A percentile compares a stretch with the other conserved stretches of the same genome.
Evolutionary conservation across 2,329 filamentous ascomycete species (phyloP).

Genomic region (Elsinoe ampelina): DNA sequence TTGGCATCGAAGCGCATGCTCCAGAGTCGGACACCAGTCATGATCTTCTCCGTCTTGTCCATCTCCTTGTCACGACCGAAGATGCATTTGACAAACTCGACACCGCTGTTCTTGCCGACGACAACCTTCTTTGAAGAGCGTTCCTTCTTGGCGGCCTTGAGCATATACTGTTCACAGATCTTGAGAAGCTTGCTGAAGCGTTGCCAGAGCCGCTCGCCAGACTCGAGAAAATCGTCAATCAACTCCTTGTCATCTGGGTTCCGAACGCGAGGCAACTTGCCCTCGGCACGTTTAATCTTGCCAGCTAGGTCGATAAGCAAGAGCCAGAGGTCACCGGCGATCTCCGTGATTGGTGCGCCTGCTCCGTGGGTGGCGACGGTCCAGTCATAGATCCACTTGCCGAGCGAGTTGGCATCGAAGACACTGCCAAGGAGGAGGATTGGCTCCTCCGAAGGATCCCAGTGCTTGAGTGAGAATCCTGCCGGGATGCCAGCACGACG

Average conservation of each 20-base stretch:
- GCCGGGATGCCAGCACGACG: conserved; percentile 61
- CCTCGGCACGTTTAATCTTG: conserved; percentile 86
- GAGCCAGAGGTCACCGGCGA: conserved; percentile 92
- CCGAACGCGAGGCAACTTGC: conserved; percentile 63
- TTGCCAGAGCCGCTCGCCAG: conserved; percentile 75
- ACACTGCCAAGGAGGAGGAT: conserved; percentile 92
- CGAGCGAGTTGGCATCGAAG: conserved; percentile 93
- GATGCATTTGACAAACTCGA: conserved; percentile 91
- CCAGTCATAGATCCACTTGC: conserved; percentile 99
- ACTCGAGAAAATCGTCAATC: conserved; percentile 82
- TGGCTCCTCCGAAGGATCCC: conserved; percentile 88
- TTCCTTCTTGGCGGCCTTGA: conserved; percentile 71
- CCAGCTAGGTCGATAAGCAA: conserved; percentile 86
- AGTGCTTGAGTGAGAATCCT: conserved; percentile 95
- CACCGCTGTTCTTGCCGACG: conserved; percentile 85
- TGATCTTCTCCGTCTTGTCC: conserved; percentile 83
- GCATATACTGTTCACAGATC: conserved; percentile 89
- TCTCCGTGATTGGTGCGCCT: conserved; percentile 73
- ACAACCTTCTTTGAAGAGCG: conserved; percentile 53
- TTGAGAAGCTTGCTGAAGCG: conserved; percentile 82
- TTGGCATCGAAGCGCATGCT: conserved; percentile 92
- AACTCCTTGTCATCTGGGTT: conserved; percentile 65
- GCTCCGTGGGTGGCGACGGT: conserved; percentile 84
- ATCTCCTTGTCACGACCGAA: conserved; percentile 88
- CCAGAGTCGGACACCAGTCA: conserved; percentile 81